Evolutionary conservation across 331 rosid species (phyloP).

Genomic region (Stylosanthes scabra): DNA sequence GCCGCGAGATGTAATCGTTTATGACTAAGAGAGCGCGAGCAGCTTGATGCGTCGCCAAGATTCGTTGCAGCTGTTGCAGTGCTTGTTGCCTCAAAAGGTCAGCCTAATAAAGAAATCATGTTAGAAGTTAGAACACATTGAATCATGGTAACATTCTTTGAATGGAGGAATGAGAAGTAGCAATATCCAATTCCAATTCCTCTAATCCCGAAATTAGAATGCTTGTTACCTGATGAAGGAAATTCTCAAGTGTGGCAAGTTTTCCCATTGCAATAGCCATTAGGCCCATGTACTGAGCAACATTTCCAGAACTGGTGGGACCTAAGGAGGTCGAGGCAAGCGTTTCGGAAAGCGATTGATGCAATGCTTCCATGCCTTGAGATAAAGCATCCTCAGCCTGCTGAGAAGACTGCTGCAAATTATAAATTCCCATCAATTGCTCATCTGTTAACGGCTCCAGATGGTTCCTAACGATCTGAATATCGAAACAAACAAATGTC

Average conservation of each 20-base stretch:
- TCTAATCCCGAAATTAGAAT: constrained; percentile 3
- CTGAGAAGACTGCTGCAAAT: constrained; percentile 79
- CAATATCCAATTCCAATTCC: neutral
- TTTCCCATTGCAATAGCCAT: constrained; percentile 93
- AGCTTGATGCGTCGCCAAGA: constrained; percentile 71
- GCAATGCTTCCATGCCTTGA: constrained; percentile 92
- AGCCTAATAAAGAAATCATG: constrained; percentile 58
- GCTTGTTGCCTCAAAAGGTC: constrained; percentile 89
- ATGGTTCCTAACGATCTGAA: constrained; percentile 74
- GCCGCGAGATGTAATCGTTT: constrained; percentile 70
- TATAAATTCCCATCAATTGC: constrained; percentile 75
- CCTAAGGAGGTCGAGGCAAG: constrained; percentile 63
- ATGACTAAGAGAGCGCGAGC: constrained; percentile 80
- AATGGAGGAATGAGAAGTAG: neutral
- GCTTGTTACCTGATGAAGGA: constrained; percentile 68
- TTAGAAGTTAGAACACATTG: neutral
- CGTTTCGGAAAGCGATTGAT: constrained; percentile 78
- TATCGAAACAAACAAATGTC: neutral
- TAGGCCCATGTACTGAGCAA: constrained; percentile 88
- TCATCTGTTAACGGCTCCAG: constrained; percentile 76
- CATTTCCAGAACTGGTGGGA: constrained; percentile 60
- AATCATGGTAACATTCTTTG: neutral
- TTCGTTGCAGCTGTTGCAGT: constrained; percentile 75
- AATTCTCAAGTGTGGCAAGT: constrained; percentile 75
- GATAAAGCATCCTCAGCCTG: constrained; percentile 92